Percentiles rank a stretch among this genome's conserved stretches.
Evolutionary conservation across 164 flowering plant genomes (phyloP).

Genomic region (Amborella trichopoda): DNA sequence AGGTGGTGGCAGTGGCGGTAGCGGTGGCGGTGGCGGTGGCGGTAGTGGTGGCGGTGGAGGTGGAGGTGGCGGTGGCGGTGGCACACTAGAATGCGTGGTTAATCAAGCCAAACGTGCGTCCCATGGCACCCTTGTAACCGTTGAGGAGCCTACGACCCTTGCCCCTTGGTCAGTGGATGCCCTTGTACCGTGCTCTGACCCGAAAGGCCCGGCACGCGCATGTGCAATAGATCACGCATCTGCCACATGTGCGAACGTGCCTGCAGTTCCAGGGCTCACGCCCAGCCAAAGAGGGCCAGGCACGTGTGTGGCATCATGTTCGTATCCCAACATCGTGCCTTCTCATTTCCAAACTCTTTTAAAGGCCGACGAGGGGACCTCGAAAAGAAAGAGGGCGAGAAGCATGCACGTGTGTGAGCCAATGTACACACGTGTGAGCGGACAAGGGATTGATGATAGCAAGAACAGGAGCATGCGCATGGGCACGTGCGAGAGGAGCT

Average conservation of each 20-base stretch:
- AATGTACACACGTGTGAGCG: too few species aligned
- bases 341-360: neutral
- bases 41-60: too few species aligned
- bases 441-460: constrained; percentile 19
- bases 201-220: neutral
- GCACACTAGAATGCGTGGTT: constrained; percentile 84
- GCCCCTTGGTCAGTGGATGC: constrained; percentile 54
- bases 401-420: constrained; percentile 11
- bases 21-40: too few species aligned
- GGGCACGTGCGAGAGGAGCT: constrained; percentile 27
- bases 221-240: neutral
- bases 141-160: constrained; percentile 13
- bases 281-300: too few species aligned
- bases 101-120: constrained; percentile 41
- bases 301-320: constrained; percentile 43
- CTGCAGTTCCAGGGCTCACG: too few species aligned
- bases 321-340: neutral
- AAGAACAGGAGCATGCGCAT: constrained; percentile 29
- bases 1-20: too few species aligned
- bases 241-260: too few species aligned
- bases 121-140: too few species aligned
- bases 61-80: too few species aligned
- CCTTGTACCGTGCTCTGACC: constrained; percentile 42
- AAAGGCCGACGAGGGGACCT: constrained; percentile 12
- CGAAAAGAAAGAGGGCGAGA: neutral